phyloP scores from a whole-genome alignment of 495 filamentous ascomycete species.

The Penicillium tannophilum region DNA sequence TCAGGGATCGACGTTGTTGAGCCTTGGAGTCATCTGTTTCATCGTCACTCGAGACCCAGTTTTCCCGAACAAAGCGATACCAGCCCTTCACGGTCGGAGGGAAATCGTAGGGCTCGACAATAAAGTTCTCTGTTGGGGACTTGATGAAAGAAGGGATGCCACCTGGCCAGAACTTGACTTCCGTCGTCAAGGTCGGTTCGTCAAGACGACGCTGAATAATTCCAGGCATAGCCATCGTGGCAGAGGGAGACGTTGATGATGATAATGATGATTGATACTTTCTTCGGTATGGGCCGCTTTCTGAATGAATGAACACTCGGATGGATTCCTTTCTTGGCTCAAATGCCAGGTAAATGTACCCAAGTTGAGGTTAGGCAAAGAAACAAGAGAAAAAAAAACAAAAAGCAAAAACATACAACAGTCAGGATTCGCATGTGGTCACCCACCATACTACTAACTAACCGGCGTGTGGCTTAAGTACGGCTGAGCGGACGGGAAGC shows the following conservation, averaged over 20 bases:
- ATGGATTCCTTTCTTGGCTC: neutral
- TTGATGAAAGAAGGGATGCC: conserved; percentile 4
- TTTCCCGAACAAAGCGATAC: conserved; percentile 2
- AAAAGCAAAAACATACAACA: too few species aligned
- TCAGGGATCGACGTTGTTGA: conserved; percentile 3
- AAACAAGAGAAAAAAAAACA: neutral
- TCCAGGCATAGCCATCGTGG: conserved; percentile 1
- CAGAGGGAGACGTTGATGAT: neutral
- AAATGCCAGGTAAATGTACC: conserved; percentile 1
- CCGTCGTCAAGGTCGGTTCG: neutral
- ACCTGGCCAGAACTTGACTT: conserved; percentile 4
- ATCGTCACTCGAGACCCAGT: conserved; percentile 1
- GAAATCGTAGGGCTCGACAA: conserved; percentile 1
- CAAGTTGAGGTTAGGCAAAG: neutral
- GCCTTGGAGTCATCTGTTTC: conserved; percentile 4
- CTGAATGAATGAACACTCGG: neutral
- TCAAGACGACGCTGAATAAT: conserved; percentile 1
- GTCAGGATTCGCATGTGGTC: too few species aligned
- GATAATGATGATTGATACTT: neutral
- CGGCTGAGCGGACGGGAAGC: too few species aligned
- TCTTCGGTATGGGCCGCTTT: too few species aligned
- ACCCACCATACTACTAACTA: too few species aligned
- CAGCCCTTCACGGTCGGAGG: neutral
- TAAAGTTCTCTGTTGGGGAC: conserved; percentile 1
- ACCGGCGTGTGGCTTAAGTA: too few species aligned